phyloP scores from a whole-genome alignment of 805 yeast genomes.

The Candida sphagnicola region DNA sequence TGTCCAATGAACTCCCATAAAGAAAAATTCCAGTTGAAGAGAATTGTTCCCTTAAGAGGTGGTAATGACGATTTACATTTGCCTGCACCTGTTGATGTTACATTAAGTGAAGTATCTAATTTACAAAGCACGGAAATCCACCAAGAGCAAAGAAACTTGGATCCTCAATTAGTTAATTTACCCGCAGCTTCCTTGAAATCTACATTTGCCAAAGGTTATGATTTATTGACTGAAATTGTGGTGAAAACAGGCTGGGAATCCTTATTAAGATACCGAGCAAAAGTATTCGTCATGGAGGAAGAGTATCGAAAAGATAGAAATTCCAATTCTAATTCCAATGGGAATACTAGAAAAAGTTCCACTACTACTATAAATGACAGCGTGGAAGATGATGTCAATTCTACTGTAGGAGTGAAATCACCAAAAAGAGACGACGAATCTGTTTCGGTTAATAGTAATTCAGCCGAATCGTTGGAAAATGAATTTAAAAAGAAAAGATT shows the following conservation, averaged over 20 bases:
- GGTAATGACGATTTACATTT: conserved; percentile 58
- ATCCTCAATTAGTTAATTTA: conserved; percentile 54
- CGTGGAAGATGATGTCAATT: conserved; percentile 22
- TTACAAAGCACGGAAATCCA: conserved; percentile 63
- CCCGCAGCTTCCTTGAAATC: conserved; percentile 67
- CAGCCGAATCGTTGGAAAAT: conserved; percentile 17
- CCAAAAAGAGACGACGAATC: conserved; percentile 21
- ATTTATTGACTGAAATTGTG: conserved; percentile 42
- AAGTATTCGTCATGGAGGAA: conserved; percentile 47
- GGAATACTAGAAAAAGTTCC: conserved; percentile 11
- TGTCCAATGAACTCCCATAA: conserved; percentile 79
- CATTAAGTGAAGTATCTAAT: conserved; percentile 62
- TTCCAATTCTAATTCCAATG: conserved; percentile 12
- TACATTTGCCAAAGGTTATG: conserved; percentile 43
- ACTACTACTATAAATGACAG: conserved; percentile 6
- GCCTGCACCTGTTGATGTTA: conserved; percentile 74
- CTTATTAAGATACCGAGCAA: conserved; percentile 41
- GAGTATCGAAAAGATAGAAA: conserved; percentile 40
- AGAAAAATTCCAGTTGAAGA: conserved; percentile 58
- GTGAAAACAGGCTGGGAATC: conserved; percentile 45
- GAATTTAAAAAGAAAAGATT: conserved; percentile 62
- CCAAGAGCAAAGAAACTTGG: conserved; percentile 61
- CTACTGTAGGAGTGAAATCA: conserved; percentile 36
- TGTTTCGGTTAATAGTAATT: conserved; percentile 8
- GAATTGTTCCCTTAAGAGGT: conserved; percentile 51